Base-by-base conservation (phyloP, 1,284 basidiomycete species). In the Heterobasidion parviporum region DNA sequence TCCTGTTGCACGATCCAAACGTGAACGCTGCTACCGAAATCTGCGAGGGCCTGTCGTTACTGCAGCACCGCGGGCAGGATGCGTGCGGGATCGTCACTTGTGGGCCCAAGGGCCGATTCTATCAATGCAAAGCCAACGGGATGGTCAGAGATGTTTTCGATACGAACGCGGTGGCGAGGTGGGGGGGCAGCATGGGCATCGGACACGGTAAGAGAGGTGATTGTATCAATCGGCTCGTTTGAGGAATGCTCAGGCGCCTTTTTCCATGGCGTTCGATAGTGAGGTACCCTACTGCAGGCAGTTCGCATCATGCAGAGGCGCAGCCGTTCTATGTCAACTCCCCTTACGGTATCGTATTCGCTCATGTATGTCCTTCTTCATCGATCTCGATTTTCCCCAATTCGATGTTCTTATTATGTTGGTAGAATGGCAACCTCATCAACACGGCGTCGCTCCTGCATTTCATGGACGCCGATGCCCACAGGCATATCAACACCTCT, bases 291-390 rank as follows among this genome's bases (percentile, higher is more conserved):
- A 99, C 97, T 60, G 97, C 97, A 54, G 97, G 97, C 54, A 94
- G 92, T 67, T 97, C 94, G 55, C 92, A 94, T 57, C 90, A 98
- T 64, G 89, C 95, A n/a, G 97, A 99, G 71, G 95, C 97, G 5
- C 97, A 99, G 69, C 97, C 97, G 1, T 99, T 99, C 81, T 99
- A 99, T 71, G 97, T 99, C 65, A 99, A 99, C 77, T 96, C 94
- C 18, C 97, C 97, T 8, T 98, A 97, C 69, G 97, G 97, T 56
- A 98, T 99, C 67, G 93, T 95, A 58, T 92, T 99, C 69, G 96
- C 93, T 36, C 97, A 99, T 79, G 94, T 94, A 67, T 63, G 89
- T 75, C 33, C 54, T 55, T 35, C 9, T 9, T 49, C 18, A 18
- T 18, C 18, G 18, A 46, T 20, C 54, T 54, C 50, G 16, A n/a